Base-by-base conservation (phyloP, 1,139 yeast species). In the Yamadazyma epiphylla region DNA sequence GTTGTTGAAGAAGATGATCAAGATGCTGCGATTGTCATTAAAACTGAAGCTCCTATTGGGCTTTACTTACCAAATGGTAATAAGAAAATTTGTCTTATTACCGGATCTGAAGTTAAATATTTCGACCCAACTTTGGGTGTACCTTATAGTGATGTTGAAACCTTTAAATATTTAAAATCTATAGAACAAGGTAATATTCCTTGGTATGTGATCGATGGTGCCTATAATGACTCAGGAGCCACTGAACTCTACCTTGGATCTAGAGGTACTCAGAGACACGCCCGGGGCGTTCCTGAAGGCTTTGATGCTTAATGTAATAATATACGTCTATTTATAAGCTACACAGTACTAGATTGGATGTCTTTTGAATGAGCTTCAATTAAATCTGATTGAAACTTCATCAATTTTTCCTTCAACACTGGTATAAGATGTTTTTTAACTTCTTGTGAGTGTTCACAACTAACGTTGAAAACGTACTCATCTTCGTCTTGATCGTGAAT, bases 211-310 rank as follows among this genome's bases (percentile, higher is more conserved):
- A 41, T 68, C 24, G 57, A 57, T 13, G 49, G 47, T 6, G 61
- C 58, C 5, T 46, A 48, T 22, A 65, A 64, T 32, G 67, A 80
- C 25, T 67, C 75, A 29, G 94, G 94, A 11, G 85, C 88, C 1
- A 70, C 74, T 1, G 72, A 66, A 39, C 40, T 67, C 9, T 81
- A 81, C 46, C 71, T 81, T 24, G 78, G 77, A 19, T 63, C 74
- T 11, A 65, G 81, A 36, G 69, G 72, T 9, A 63, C 60, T 25
- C 42, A 45, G 9, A 63, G 74, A 26, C 89, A 80, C 42, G 96
- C 96, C 0, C 72, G 73, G 38, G 96, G 95, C 4, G 96, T 88
- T 4, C 97, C 97, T 0, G 82, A 80, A 31, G 94, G 94, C 3
- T 87, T 87, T 57, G 71, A 54, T 29, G 47, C 41, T 22, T 48